Percentiles rank a stretch among this genome's conserved stretches.
These are phyloP conservation scores for Backusella tuberculispora DNA, from an alignment of 192 early-diverging fungal genomes.

Conservation along the genomic window DNA sequence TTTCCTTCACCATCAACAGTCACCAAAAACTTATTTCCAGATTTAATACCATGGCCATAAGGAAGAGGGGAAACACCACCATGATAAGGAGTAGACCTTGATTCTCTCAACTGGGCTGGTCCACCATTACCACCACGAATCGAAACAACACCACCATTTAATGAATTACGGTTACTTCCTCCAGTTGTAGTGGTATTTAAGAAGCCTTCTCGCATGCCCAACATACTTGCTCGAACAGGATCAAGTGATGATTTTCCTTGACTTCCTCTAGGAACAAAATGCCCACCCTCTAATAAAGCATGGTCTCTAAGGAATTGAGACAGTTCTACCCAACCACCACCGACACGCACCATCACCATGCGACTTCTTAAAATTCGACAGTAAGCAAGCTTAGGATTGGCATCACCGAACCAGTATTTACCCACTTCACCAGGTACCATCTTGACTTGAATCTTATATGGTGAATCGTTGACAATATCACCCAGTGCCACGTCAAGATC, in stretches of 20 bases:
- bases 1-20: slow-evolving; percentile 40
- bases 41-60: slow-evolving; percentile 35
- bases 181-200: slow-evolving; percentile 11
- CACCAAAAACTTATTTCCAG: slow-evolving; percentile 41
- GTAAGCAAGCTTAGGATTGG: slow-evolving; percentile 64
- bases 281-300: slow-evolving; percentile 32
- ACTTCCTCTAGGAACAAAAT: slow-evolving; percentile 22
- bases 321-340: slow-evolving; percentile 66
- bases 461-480: slow-evolving; percentile 62
- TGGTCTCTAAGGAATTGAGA: slow-evolving; percentile 50
- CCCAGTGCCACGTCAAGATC: slow-evolving; percentile 64
- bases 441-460: slow-evolving; percentile 50
- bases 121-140: slow-evolving; percentile 19
- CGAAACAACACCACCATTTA: background rate
- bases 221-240: background rate
- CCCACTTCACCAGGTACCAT: slow-evolving; percentile 60
- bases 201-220: slow-evolving; percentile 11
- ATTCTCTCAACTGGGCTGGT: slow-evolving; percentile 16
- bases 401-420: slow-evolving; percentile 68
- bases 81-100: slow-evolving; percentile 29
- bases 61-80: slow-evolving; percentile 17
- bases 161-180: background rate
- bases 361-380: slow-evolving; percentile 64
- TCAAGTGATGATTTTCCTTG: background rate
- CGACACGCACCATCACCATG: slow-evolving; percentile 71